Percentiles rank a stretch among this genome's conserved stretches.
Conservation (phyloP, 1,284 basidiomycete species). For the Pseudozyma flocculosa region DNA sequence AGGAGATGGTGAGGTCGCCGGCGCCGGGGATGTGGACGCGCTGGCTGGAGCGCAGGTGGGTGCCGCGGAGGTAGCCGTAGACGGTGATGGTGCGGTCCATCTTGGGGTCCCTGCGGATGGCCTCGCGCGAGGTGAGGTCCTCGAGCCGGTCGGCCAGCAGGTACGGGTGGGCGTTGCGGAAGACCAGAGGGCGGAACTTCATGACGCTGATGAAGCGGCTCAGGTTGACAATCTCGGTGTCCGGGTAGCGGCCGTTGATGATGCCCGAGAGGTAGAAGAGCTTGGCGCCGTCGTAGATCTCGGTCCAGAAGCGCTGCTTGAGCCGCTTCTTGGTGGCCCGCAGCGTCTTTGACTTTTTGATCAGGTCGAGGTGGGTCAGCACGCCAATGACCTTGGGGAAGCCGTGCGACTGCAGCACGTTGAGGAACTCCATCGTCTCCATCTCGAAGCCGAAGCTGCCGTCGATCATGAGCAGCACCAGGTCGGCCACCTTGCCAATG, state of each 20-base stretch:
- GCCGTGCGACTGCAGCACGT: slow-evolving; percentile 92
- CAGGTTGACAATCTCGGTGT: slow-evolving; percentile 92
- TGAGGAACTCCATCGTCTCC: slow-evolving; percentile 99
- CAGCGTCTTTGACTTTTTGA: slow-evolving; percentile 86
- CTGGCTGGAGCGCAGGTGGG: slow-evolving; percentile 66
- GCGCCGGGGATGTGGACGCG: slow-evolving; percentile 90
- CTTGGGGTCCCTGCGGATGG: slow-evolving; percentile 78
- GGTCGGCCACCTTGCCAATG: slow-evolving; percentile 91
- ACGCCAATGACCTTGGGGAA: slow-evolving; percentile 98
- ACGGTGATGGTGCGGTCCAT: slow-evolving; percentile 86
- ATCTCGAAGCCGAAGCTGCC: slow-evolving; percentile 98
- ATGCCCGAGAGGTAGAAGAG: slow-evolving; percentile 98
- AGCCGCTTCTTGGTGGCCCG: slow-evolving; percentile 90
- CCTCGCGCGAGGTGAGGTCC: slow-evolving; percentile 87
- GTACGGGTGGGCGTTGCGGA: slow-evolving; percentile 93
- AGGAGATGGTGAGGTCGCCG: slow-evolving; percentile 75
- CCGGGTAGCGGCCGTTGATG: slow-evolving; percentile 96
- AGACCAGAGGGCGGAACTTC: slow-evolving; percentile 96
- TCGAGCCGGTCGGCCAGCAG: slow-evolving; percentile 93
- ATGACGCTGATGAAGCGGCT: slow-evolving; percentile 90
- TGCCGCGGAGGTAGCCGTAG: slow-evolving; percentile 83
- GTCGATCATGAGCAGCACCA: slow-evolving; percentile 95
- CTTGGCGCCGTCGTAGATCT: slow-evolving; percentile 97
- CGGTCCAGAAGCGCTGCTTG: slow-evolving; percentile 99
- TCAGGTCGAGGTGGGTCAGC: slow-evolving; percentile 92